phyloP scores from a whole-genome alignment of 2,329 filamentous ascomycete species.

The Exophiala spinifera region DNA sequence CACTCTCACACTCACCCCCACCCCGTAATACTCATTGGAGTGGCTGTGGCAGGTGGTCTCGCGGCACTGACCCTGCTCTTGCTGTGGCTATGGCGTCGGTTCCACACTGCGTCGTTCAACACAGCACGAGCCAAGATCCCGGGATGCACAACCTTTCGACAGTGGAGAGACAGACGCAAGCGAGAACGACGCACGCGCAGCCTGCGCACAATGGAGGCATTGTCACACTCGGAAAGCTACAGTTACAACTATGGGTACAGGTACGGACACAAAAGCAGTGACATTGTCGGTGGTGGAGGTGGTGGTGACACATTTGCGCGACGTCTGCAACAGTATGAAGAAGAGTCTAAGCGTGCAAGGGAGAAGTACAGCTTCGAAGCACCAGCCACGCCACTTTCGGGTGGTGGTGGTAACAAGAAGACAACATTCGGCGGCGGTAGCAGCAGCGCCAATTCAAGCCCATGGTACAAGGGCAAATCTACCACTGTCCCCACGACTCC shows the following conservation, averaged over 20 bases:
- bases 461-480: constrained; percentile 2
- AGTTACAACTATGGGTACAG: not conserved
- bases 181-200: constrained; percentile 4
- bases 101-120: constrained; percentile 8
- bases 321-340: constrained; percentile 15
- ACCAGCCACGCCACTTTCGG: constrained; percentile 1
- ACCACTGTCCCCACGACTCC: not conserved
- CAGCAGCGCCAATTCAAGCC: not conserved
- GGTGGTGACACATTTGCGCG: constrained; percentile 6
- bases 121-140: constrained; percentile 1
- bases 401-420: not conserved
- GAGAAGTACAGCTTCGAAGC: constrained; percentile 15
- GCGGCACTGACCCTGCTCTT: not conserved
- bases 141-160: not conserved
- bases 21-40: constrained; percentile 1
- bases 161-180: constrained; percentile 10
- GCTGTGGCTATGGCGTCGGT: constrained; percentile 13
- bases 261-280: too few relatives aligned
- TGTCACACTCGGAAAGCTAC: constrained; percentile 5
- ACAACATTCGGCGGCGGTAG: not conserved
- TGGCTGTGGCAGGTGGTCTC: constrained; percentile 6
- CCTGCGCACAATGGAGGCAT: constrained; percentile 2
- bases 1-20: not conserved
- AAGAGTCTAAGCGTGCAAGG: constrained; percentile 9
- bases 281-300: not conserved